phyloP scores from a whole-genome alignment of 768 basidiomycete species.

The Hebeloma cylindrosporum region DNA sequence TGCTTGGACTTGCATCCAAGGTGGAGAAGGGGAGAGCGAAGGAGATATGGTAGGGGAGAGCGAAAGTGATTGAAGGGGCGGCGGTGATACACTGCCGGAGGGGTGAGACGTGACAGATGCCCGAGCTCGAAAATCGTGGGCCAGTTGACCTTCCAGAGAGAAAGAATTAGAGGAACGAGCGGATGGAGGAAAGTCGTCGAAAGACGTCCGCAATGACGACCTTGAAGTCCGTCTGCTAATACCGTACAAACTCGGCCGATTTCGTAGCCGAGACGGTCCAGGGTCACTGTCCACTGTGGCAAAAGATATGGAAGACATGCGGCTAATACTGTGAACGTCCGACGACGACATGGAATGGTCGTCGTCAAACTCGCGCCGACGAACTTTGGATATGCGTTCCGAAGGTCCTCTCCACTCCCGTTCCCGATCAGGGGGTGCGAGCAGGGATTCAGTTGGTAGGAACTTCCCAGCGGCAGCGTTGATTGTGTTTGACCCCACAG shows the following conservation, averaged over 20 bases:
- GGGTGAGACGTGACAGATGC: conserved; percentile 65
- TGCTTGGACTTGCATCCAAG: conserved; percentile 53
- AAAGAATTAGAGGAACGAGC: conserved; percentile 80
- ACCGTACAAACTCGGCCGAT: conserved; percentile 59
- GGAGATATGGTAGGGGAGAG: conserved; percentile 65
- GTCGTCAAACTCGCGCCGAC: conserved; percentile 83
- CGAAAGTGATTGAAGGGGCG: conserved; percentile 72
- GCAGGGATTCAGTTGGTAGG: conserved; percentile 23
- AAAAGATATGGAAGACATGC: conserved; percentile 78
- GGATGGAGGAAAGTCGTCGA: conserved; percentile 71
- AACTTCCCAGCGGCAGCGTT: conserved; percentile 66
- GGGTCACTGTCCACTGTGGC: conserved; percentile 87
- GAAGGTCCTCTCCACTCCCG: conserved; percentile 54
- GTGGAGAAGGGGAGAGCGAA: conserved; percentile 46
- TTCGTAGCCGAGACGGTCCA: conserved; percentile 67
- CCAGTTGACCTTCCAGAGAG: conserved; percentile 72
- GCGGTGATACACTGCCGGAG: conserved; percentile 69
- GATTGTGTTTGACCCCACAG: conserved; percentile 47
- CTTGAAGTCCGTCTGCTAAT: conserved; percentile 77
- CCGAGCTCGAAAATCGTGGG: conserved; percentile 71
- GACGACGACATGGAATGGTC: conserved; percentile 91
- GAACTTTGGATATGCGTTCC: conserved; percentile 72
- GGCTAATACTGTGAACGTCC: conserved; percentile 73
- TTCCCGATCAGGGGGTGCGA: conserved; percentile 29
- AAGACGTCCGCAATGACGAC: conserved; percentile 72